Conservation (phyloP, 495 filamentous ascomycete genomes). For the Penicillium alfredii region DNA sequence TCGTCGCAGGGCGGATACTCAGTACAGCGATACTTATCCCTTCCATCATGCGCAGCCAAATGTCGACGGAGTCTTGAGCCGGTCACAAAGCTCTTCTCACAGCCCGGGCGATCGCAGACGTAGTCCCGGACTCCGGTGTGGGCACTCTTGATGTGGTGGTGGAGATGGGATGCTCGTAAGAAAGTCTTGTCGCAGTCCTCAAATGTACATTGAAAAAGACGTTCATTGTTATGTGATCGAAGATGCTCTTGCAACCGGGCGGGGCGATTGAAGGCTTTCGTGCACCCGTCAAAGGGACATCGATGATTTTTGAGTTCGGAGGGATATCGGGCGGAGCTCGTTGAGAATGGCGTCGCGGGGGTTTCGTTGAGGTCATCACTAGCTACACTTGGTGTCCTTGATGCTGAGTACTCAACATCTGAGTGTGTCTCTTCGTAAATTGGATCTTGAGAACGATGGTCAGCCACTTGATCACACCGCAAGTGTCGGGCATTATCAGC, state of each 20-base stretch:
- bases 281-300: constrained; percentile 65
- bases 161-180: constrained; percentile 71
- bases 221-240: constrained; percentile 72
- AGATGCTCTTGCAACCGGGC: constrained; percentile 73
- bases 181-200: constrained; percentile 74
- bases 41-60: constrained; percentile 59
- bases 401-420: constrained; percentile 32
- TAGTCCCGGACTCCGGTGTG: constrained; percentile 69
- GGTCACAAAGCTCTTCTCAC: constrained; percentile 74
- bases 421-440: constrained; percentile 40
- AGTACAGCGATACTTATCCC: constrained; percentile 64
- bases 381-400: constrained; percentile 22
- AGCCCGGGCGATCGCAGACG: constrained; percentile 62
- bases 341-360: constrained; percentile 48
- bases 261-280: constrained; percentile 81
- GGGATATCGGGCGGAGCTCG: constrained; percentile 50
- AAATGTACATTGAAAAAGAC: constrained; percentile 63
- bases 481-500: constrained; percentile 2
- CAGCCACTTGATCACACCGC: constrained; percentile 5
- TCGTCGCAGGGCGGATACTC: constrained; percentile 68
- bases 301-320: constrained; percentile 66
- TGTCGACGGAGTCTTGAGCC: constrained; percentile 67
- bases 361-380: constrained; percentile 42
- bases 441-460: constrained; percentile 22
- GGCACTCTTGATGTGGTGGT: constrained; percentile 72